Base-by-base conservation (phyloP, 768 basidiomycete genomes). In the Kwoniella shandongensis region DNA sequence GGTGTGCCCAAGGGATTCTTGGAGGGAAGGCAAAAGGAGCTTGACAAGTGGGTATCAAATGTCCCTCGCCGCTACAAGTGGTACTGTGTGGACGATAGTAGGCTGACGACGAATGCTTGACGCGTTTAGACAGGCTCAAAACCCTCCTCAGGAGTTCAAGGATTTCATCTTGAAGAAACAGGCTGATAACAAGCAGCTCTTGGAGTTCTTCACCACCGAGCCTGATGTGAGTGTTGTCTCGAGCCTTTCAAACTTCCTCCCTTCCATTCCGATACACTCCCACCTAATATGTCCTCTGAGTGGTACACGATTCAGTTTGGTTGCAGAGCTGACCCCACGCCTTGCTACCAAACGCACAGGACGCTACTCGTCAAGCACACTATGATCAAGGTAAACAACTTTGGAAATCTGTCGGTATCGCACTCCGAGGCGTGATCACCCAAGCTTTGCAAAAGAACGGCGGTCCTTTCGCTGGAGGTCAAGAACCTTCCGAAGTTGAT, bases 361-460 rank as follows among this genome's bases (percentile, higher is more conserved):
- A 63, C 17, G 55, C 57, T 1, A 53, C 70, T 36, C 41, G 46
- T 18, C 56, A 69, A 47, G 60, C 53, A 4, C 60, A 63, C 45
- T 72, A 65, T 51, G 60, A 44, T 12, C 44, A 60, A 26, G 60
- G 61, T 29, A 44, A 61, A 26, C 47, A 65, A 44, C 60, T 72
- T 15, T 72, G 70, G 70, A 67, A 63, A 23, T 64, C 70, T 17
- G 64, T 61, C 38, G 70, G 70, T 25, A 67, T 69, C 44, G 47
- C 61, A 38, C 49, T 72, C 23, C 54, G 70, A 35, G 70, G 70
- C 12, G 63, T 64, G 5, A 41, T 72, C 44, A 68, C 66, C 49
- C 70, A 69, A 44, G 70, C 70, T 0, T n/a, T 72, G n/a, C 51
- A 72, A 48, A 72, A 72, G 65, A 67, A 58, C 27, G 54, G 35